Base-by-base conservation (phyloP, 768 basidiomycete genomes). In the Austroboletus festivus region DNA sequence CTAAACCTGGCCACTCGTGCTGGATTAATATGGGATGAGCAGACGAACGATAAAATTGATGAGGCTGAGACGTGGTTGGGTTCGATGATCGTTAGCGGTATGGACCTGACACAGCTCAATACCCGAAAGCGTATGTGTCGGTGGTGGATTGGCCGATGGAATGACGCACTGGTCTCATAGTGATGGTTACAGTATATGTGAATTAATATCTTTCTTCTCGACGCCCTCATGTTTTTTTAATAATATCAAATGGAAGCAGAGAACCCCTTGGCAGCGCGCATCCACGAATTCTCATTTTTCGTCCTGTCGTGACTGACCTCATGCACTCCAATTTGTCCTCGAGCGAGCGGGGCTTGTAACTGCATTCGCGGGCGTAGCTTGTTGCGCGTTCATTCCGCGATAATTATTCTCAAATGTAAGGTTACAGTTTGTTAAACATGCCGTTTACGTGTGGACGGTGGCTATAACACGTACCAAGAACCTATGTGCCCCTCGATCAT, bases 91-190 rank as follows among this genome's bases (percentile, higher is more conserved):
- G 77, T 85, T 16, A 63, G 68, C 28, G 75, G 73, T 5, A 63
- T 84, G 12, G 75, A 80, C 55, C 56, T 48, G 20, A 70, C 73
- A 30, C 76, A 73, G 33, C 66, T 86, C 38, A 66, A 67, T 3
- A 53, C 73, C 24, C 71, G 83, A 38, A 85, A 85, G 60, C 72
- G 68, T 12, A 78, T 76, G 58, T 86, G 82, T 59, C 72, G 78
- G 22, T 81, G 76, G 69, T 85, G 85, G 85, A 62, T 78, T n/a
- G 82, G 80, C 20, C 67, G 69, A 30, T 81, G 81, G 79, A 41
- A 30, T 16, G 21, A 22, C 24, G 46, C 38, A 1, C n/a, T n/a
- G n/a, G n/a, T n/a, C n/a, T n/a, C n/a, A n/a, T n/a, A n/a, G n/a
- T n/a, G n/a, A n/a, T n/a, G n/a, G n/a, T n/a, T n/a, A n/a, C n/a